A percentile compares a stretch with the other conserved stretches of the same genome.
Evolutionary conservation across 768 basidiomycete species (phyloP).

Genomic region (Fistulinella prunicolor): DNA sequence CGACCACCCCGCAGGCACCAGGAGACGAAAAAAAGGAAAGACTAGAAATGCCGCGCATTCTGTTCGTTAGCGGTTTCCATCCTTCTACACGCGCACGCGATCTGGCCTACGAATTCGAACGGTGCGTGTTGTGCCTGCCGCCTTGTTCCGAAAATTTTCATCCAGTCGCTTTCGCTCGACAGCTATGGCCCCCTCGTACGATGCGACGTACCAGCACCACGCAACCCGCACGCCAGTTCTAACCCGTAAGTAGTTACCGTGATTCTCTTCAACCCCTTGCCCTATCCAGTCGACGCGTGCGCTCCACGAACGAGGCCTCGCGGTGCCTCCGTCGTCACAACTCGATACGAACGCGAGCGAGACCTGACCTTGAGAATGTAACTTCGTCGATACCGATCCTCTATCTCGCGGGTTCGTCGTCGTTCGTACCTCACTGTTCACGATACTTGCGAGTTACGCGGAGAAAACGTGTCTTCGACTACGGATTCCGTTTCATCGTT

Average conservation of each 20-base stretch:
- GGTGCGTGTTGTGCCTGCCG: constrained; percentile 42
- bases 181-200: constrained; percentile 83
- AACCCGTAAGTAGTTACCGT: constrained; percentile 70
- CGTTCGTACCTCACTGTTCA: constrained; percentile 20
- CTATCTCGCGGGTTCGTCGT: constrained; percentile 30
- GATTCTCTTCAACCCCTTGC: constrained; percentile 30
- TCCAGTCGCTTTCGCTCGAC: constrained; percentile 6
- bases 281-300: constrained; percentile 39
- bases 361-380: constrained; percentile 19
- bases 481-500: constrained; percentile 26
- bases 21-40: constrained; percentile 4
- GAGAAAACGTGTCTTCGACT: constrained; percentile 29
- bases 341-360: constrained; percentile 32
- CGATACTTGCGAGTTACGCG: constrained; percentile 27
- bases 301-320: constrained; percentile 30
- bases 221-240: constrained; percentile 67
- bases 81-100: constrained; percentile 80
- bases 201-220: constrained; percentile 87
- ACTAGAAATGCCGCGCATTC: constrained; percentile 66
- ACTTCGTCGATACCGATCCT: constrained; percentile 30
- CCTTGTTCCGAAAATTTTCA: constrained; percentile 4
- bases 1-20: constrained; percentile 1
- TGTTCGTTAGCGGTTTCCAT: constrained; percentile 86
- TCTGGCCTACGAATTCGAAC: constrained; percentile 84
- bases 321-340: constrained; percentile 23